Percentiles rank a stretch among this genome's conserved stretches.
These are phyloP conservation scores for Termitomyces heimii DNA, from an alignment of 768 basidiomycete genomes.

Conservation along the genomic window DNA sequence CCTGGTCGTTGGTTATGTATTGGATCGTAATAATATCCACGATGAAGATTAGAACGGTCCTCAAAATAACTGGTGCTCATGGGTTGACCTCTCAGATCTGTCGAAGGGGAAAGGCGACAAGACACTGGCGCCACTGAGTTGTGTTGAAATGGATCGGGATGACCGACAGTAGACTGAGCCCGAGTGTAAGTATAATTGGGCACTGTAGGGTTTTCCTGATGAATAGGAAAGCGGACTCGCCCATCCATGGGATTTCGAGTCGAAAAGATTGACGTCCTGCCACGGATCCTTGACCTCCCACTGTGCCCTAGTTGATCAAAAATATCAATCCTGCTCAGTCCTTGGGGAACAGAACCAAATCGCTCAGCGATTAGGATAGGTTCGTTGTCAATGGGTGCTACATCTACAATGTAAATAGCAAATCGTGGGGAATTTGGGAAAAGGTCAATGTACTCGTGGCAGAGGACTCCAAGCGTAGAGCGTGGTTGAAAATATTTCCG, in stretches of 20 bases:
- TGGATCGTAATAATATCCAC: neutral
- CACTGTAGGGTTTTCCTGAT: neutral
- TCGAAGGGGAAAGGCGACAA: neutral
- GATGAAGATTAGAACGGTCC: neutral
- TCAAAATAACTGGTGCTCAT: no score
- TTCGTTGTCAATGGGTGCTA: neutral
- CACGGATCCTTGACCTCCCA: slow-evolving; percentile 4
- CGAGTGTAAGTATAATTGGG: neutral
- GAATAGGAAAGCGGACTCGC: slow-evolving; percentile 5
- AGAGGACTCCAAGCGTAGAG: slow-evolving; percentile 11
- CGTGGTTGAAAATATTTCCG: slow-evolving; percentile 12
- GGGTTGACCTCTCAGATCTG: neutral
- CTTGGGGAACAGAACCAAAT: slow-evolving; percentile 17
- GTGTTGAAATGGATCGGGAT: neutral
- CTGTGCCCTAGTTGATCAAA: slow-evolving; percentile 10
- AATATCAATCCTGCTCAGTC: slow-evolving; percentile 17
- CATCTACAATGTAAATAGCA: slow-evolving; percentile 21
- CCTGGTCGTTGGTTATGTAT: neutral
- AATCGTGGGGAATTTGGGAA: slow-evolving; percentile 18
- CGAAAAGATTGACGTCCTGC: slow-evolving; percentile 10
- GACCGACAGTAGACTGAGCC: neutral
- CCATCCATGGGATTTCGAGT: slow-evolving; percentile 3
- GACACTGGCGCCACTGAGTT: neutral
- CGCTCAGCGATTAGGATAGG: slow-evolving; percentile 11
- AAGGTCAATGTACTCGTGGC: slow-evolving; percentile 15